A percentile compares a stretch with the other conserved stretches of the same genome.
These are phyloP conservation scores for Hypholoma fasciculare DNA, from an alignment of 768 basidiomycete genomes.

Conservation along the genomic window DNA sequence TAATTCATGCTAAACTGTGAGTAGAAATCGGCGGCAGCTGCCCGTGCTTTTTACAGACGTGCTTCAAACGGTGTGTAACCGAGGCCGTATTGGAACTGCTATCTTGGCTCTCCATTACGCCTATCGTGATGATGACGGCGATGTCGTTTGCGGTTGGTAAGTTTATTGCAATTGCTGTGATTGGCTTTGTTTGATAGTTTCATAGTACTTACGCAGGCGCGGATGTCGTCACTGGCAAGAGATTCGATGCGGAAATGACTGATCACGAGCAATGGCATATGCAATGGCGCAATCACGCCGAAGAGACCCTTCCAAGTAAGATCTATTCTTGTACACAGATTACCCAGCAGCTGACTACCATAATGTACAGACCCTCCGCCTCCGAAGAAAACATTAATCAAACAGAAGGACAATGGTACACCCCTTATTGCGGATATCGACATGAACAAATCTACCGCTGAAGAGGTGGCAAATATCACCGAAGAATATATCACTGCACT, in stretches of 20 bases:
- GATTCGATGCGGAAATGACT: background rate
- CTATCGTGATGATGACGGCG: background rate
- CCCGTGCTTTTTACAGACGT: background rate
- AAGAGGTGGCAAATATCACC: background rate
- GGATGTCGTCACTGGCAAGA: background rate
- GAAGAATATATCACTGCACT: background rate
- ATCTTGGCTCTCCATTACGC: background rate
- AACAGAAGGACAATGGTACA: background rate
- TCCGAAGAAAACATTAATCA: background rate
- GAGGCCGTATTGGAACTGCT: background rate
- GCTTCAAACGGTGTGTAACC: background rate
- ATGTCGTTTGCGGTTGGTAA: background rate
- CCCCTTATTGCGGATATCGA: background rate
- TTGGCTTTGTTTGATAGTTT: background rate
- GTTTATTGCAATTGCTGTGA: background rate
- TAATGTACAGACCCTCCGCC: background rate
- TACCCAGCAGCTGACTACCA: background rate
- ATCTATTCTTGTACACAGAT: background rate
- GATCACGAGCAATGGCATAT: background rate
- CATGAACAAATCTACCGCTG: background rate
- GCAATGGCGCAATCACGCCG: background rate
- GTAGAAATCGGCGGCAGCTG: background rate
- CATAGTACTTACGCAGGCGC: background rate
- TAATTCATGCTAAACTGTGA: background rate
- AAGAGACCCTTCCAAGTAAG: background rate